Evolutionary conservation across 2,329 filamentous ascomycete species (phyloP).

Genomic region (Hypoxylon rubiginosum): DNA sequence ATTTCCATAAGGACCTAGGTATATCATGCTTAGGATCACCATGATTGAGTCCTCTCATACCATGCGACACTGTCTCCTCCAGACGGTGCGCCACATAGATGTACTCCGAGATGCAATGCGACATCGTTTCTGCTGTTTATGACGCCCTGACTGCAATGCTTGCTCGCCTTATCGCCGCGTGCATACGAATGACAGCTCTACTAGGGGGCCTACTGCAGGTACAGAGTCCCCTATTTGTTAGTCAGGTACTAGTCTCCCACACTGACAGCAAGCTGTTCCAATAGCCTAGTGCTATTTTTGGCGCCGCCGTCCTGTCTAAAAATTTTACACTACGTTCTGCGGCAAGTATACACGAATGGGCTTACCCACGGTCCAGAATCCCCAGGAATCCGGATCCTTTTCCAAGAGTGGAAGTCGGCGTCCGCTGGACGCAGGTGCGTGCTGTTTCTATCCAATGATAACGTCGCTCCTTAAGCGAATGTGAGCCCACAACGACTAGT

Average conservation of each 20-base stretch:
- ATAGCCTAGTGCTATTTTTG: constrained; percentile 17
- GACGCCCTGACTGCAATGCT: background rate
- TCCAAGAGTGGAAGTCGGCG: constrained; percentile 32
- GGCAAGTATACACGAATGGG: constrained; percentile 8
- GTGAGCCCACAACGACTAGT: constrained; percentile 17
- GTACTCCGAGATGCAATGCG: background rate
- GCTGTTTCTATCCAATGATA: constrained; percentile 28
- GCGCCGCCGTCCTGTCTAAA: constrained; percentile 16
- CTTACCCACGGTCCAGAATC: constrained; percentile 20
- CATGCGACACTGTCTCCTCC: background rate
- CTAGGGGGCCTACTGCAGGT: background rate
- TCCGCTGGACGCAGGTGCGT: constrained; percentile 22
- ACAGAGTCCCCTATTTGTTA: constrained; percentile 9
- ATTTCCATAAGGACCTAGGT: background rate
- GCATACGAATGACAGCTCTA: background rate
- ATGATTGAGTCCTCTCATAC: background rate
- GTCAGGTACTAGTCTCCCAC: constrained; percentile 28
- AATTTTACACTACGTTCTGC: constrained; percentile 2
- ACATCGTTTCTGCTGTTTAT: background rate
- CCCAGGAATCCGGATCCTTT: constrained; percentile 14
- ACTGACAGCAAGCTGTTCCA: constrained; percentile 15
- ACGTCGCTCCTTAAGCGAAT: constrained; percentile 16
- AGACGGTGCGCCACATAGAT: constrained; percentile 5
- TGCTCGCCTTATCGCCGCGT: background rate
- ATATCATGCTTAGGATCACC: background rate